Evolutionary conservation across 257 asterid species (phyloP).

Genomic region (Jasminum sambac): DNA sequence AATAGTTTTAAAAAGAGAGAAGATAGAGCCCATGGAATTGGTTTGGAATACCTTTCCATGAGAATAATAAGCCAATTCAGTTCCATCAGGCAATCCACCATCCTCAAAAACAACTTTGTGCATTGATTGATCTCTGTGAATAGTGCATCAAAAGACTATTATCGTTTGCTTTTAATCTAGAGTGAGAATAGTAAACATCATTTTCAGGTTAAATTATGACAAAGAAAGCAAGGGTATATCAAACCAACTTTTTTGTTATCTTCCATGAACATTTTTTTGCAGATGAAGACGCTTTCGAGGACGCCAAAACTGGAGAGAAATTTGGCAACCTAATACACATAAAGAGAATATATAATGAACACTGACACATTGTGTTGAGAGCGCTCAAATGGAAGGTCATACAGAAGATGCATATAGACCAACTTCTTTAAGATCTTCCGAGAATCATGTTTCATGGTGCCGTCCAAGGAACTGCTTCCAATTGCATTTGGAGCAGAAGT

Average conservation of each 20-base stretch:
- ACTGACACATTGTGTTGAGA: constrained; percentile 9
- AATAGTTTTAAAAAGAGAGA: background rate
- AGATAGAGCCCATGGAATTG: background rate
- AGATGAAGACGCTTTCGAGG: constrained; percentile 42
- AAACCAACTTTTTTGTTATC: constrained; percentile 84
- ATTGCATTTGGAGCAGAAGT: constrained; percentile 36
- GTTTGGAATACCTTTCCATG: constrained; percentile 76
- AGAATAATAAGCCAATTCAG: constrained; percentile 88
- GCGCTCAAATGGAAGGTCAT: constrained; percentile 14
- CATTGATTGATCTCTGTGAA: constrained; percentile 84
- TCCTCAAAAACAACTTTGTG: constrained; percentile 86
- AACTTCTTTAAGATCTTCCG: constrained; percentile 54
- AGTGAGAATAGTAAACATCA: constrained; percentile 17
- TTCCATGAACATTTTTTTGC: constrained; percentile 56
- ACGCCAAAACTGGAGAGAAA: constrained; percentile 38
- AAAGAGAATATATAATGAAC: constrained; percentile 19
- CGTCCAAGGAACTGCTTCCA: constrained; percentile 39
- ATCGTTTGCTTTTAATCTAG: constrained; percentile 18
- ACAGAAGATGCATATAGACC: constrained; percentile 33
- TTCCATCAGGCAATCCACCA: constrained; percentile 93
- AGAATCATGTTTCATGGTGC: constrained; percentile 35
- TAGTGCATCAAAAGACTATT: constrained; percentile 22
- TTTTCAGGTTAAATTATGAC: constrained; percentile 2
- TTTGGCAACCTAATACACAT: constrained; percentile 48
- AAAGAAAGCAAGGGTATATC: constrained; percentile 19